Conservation (phyloP, 768 basidiomycete species). For the Crassisporium funariophilum region DNA sequence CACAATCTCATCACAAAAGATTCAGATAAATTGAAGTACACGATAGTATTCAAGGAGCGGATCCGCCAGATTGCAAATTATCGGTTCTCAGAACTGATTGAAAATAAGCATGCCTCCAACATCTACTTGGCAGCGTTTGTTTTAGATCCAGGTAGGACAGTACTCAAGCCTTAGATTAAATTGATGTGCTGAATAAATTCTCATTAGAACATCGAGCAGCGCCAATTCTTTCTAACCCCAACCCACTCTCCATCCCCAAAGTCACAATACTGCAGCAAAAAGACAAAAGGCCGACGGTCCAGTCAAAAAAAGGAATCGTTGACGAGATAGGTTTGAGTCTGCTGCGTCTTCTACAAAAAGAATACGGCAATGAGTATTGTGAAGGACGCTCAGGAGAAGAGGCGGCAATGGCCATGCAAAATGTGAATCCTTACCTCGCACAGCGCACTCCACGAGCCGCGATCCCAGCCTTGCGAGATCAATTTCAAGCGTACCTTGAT, state of each 20-base stretch:
- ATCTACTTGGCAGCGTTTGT: slow-evolving; percentile 8
- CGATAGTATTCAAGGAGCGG: neutral
- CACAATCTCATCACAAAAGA: neutral
- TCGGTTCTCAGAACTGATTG: slow-evolving; percentile 6
- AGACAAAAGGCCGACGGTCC: too few species aligned
- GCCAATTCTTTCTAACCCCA: too few species aligned
- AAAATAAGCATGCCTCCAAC: slow-evolving; percentile 5
- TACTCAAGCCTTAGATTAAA: too few species aligned
- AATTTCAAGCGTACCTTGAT: slow-evolving; percentile 16
- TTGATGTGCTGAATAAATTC: too few species aligned
- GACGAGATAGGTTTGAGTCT: too few species aligned
- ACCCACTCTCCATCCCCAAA: too few species aligned
- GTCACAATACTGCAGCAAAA: too few species aligned
- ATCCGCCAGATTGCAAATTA: slow-evolving; percentile 11
- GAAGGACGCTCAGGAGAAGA: slow-evolving; percentile 3
- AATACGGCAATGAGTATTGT: slow-evolving; percentile 11
- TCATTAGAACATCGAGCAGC: too few species aligned
- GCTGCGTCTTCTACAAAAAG: too few species aligned
- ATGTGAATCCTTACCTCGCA: slow-evolving; percentile 12
- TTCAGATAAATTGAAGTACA: slow-evolving; percentile 4
- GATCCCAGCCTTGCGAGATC: slow-evolving; percentile 7
- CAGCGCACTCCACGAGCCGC: slow-evolving; percentile 8
- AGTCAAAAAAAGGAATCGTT: too few species aligned
- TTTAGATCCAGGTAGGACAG: slow-evolving; percentile 6
- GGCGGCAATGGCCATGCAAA: slow-evolving; percentile 8